Base-by-base conservation (phyloP, 2,329 filamentous ascomycete genomes). In the Stachybotrys echinatus region DNA sequence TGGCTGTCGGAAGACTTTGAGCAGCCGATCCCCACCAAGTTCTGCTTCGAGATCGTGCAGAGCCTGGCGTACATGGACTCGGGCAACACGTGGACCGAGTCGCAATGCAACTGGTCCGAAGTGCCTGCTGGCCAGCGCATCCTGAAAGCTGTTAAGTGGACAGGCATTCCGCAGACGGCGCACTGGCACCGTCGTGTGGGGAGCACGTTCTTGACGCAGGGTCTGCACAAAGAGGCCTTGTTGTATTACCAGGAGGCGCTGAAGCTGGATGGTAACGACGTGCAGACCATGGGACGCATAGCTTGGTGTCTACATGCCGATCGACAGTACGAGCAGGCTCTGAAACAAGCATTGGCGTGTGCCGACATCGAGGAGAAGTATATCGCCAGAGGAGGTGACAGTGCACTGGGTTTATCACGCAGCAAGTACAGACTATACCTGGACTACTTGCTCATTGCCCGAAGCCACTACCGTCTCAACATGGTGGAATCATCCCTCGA, bases 11-110 rank as follows among this genome's bases (percentile, higher is more conserved):
- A 58, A 4, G 58, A 62, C 4, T 72, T 65, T 23, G 55, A 61
- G 22, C 59, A 58, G 31, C 73, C 72, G 34, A 58, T 72, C 6
- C 68, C 70, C 5, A 71, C 70, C 0, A 54, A 68, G 0, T 69
- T 72, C 50, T 73, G 70, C 53, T 72, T 73, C 52, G 68, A 71
- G 49, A 71, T 73, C 37, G 70, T 73, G 4, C 70, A 73, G 50
- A 67, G 63, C 40, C 61, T 72, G 23, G 67, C 70, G 5, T 67
- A 67, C 3, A 65, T 72, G 58, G 61, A 72, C 14, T 62, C 64
- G 2, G 71, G 68, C 2, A 58, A 64, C 48, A 67, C 64, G 0
- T 72, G 67, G 66, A 63, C 63, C 0, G 64, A 69, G 38, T 65
- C 64, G 5, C 64, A 65, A 18, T 53, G 53, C 3, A 63, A 69